Evolutionary conservation across 2,329 filamentous ascomycete genomes (phyloP).

Genomic region (Aureobasidium lini): DNA sequence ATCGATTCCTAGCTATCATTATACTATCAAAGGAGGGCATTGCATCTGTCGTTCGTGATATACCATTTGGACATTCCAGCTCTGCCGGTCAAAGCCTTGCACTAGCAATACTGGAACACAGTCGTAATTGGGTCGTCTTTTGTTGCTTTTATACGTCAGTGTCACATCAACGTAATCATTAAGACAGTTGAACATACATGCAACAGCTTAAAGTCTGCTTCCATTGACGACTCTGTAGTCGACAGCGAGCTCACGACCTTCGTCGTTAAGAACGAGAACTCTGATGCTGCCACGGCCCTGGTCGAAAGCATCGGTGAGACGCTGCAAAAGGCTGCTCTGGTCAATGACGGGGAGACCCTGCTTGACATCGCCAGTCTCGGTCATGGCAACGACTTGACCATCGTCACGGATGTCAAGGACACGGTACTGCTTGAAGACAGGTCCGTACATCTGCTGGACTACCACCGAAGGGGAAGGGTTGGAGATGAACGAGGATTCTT

Average conservation of each 20-base stretch:
- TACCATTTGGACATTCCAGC: background rate
- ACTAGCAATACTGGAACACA: background rate
- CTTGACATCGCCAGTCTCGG: constrained; percentile 98
- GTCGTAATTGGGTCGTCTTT: background rate
- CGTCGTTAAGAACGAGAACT: constrained; percentile 90
- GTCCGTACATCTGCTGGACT: constrained; percentile 98
- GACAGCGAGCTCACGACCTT: constrained; percentile 87
- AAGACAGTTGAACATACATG: background rate
- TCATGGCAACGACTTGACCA: constrained; percentile 83
- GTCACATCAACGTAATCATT: background rate
- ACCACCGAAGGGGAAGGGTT: constrained; percentile 94
- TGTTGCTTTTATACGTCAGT: background rate
- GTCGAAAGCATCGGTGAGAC: constrained; percentile 77
- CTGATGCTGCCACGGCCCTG: constrained; percentile 89
- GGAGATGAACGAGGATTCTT: constrained; percentile 96
- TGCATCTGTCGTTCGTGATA: background rate
- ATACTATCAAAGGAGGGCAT: constrained; percentile 6
- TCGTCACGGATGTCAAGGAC: constrained; percentile 94
- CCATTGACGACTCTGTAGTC: constrained; percentile 98
- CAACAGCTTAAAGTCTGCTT: constrained; percentile 49
- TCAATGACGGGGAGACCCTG: constrained; percentile 87
- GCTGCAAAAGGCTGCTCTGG: constrained; percentile 80
- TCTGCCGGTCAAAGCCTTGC: background rate
- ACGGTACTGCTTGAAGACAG: constrained; percentile 99
- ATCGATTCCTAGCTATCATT: background rate